Base-by-base conservation (phyloP, 2,329 filamentous ascomycete species). In the Exophiala bonariae region DNA sequence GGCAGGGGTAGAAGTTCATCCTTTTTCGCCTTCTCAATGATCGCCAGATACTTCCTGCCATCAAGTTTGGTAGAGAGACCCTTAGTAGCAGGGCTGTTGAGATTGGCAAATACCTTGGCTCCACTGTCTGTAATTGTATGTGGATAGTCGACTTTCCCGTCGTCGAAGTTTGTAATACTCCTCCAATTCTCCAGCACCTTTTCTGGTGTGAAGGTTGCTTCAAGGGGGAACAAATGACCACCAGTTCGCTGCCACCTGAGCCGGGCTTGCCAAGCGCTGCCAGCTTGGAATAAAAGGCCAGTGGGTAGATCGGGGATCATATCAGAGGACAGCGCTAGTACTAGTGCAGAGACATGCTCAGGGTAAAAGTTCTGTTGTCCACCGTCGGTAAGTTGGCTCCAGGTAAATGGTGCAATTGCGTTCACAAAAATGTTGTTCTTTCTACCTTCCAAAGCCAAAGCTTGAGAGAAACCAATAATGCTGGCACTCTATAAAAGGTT, bases 351-450 rank as follows among this genome's bases (percentile, higher is more conserved):
- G 68, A 97, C 90, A 71, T 96, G 96, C 66, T 97, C 92, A 52
- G 93, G 93, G 83, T 96, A 97, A 79, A 97, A 95, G 72, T 96
- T 89, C 22, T 92, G 91, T 77, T 97, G 82, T 66, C 97, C 88
- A 41, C 88, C 92, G 58, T 84, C 81, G 47, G 93, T 97, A 88
- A 99, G 95, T 66, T 87, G 85, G 37, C 93, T 99, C 61, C 93
- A 93, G 33, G 93, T 93, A 63, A 96, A 96, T 59, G 93, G 93
- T 17, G 93, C 93, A 63, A 99, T 96, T 47, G 90, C 95, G 79
- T 97, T 99, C 68, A 95, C 88, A 62, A 83, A 89, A 69, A 99
- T 97, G 78, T 96, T 96, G 79, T 99, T 89, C 77, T 97, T 97
- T 64, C 81, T 80, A 61, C 93, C 93, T 73, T 97, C 93, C 41